A percentile compares a stretch with the other conserved stretches of the same genome.
Evolutionary conservation across 225 moss, liverwort and hornwort genomes (phyloP).

Genomic region (Antitrichia curtipendula): DNA sequence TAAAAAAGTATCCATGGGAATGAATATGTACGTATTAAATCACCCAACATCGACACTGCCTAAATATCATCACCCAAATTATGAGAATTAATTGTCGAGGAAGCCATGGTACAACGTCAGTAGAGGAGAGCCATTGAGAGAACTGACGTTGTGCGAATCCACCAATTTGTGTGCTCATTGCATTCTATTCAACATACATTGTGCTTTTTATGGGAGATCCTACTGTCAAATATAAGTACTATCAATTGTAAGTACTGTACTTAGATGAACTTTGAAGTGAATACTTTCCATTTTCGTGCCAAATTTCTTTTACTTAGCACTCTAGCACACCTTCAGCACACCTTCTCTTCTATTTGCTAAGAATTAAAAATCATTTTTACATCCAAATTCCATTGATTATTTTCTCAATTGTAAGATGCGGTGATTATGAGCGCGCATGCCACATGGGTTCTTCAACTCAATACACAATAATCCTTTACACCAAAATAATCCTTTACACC

Average conservation of each 20-base stretch:
- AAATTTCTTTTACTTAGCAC: not conserved
- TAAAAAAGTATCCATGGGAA: not conserved
- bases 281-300: not conserved
- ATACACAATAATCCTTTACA: not conserved
- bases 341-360: not conserved
- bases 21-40: not conserved
- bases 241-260: not conserved
- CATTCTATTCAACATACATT: not conserved
- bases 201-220: not conserved
- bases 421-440: too few relatives aligned
- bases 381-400: not conserved
- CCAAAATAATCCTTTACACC: not conserved
- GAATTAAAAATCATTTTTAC: not conserved
- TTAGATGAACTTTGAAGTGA: too few relatives aligned
- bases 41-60: too few relatives aligned
- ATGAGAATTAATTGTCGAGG: too few relatives aligned
- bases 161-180: not conserved
- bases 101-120: too few relatives aligned
- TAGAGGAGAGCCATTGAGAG: not conserved
- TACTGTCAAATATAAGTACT: not conserved
- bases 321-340: not conserved
- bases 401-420: not conserved
- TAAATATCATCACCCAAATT: too few relatives aligned
- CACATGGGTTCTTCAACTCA: not conserved
- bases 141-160: not conserved